Conservation (phyloP, 371 early-diverging fungal species). For the Parasitella parasitica region DNA sequence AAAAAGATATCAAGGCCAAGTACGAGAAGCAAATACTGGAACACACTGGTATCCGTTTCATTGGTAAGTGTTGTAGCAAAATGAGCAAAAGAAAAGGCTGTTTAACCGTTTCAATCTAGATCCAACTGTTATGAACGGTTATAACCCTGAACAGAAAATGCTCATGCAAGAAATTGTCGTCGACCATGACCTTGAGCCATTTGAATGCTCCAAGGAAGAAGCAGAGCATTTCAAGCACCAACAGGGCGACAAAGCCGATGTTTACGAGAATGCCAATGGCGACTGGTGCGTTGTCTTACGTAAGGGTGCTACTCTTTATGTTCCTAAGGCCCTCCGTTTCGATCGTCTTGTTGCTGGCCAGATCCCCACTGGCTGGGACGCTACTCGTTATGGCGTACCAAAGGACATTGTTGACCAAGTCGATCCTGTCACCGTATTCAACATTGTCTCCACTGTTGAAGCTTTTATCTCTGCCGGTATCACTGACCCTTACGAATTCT, state of each 20-base stretch:
- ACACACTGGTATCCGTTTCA: slow-evolving; percentile 94
- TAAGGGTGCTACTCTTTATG: slow-evolving; percentile 86
- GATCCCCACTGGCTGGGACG: slow-evolving; percentile 95
- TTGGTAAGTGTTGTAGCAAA: slow-evolving; percentile 56
- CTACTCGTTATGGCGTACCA: slow-evolving; percentile 93
- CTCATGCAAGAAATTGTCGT: slow-evolving; percentile 91
- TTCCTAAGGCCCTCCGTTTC: slow-evolving; percentile 94
- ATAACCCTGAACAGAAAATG: slow-evolving; percentile 88
- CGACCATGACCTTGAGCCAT: slow-evolving; percentile 89
- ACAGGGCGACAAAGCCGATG: slow-evolving; percentile 87
- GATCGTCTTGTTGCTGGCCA: slow-evolving; percentile 96
- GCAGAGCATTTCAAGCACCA: slow-evolving; percentile 87
- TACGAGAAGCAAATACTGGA: slow-evolving; percentile 91
- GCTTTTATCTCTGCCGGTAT: slow-evolving; percentile 91
- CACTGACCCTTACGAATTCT: slow-evolving; percentile 97
- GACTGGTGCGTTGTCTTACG: slow-evolving; percentile 81
- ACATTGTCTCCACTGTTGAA: slow-evolving; percentile 91
- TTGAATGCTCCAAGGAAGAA: slow-evolving; percentile 91
- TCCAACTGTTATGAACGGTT: slow-evolving; percentile 87
- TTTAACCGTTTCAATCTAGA: slow-evolving; percentile 32
- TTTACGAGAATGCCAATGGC: slow-evolving; percentile 66
- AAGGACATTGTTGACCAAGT: slow-evolving; percentile 91
- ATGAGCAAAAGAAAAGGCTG: not conserved
- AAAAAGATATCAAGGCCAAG: slow-evolving; percentile 89
- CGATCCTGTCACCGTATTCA: slow-evolving; percentile 87